Percentiles rank a stretch among this genome's conserved stretches.
Evolutionary conservation across 2,329 filamentous ascomycete genomes (phyloP).

Genomic region (Aspergillus ochraceus): DNA sequence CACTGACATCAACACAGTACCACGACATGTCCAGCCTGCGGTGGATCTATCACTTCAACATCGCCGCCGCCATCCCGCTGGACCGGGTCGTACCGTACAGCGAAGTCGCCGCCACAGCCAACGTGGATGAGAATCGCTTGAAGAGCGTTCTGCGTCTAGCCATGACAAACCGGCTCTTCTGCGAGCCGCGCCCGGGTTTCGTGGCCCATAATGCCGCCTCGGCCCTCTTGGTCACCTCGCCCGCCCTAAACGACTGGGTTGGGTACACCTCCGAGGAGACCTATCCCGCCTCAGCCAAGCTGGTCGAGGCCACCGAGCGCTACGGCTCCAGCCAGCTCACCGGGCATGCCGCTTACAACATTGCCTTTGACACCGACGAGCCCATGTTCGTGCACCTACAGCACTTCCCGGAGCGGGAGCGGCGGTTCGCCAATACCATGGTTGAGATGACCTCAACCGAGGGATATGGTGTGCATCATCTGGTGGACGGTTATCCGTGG

Average conservation of each 20-base stretch:
- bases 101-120: slow-evolving; percentile 24
- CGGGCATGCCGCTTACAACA: slow-evolving; percentile 26
- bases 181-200: slow-evolving; percentile 50
- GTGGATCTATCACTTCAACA: slow-evolving; percentile 32
- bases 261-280: slow-evolving; percentile 46
- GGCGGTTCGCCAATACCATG: slow-evolving; percentile 58
- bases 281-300: slow-evolving; percentile 12
- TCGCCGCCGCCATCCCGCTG: slow-evolving; percentile 29
- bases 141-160: slow-evolving; percentile 52
- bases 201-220: slow-evolving; percentile 60
- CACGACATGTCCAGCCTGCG: slow-evolving; percentile 11
- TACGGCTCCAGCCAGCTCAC: slow-evolving; percentile 20
- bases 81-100: slow-evolving; percentile 24
- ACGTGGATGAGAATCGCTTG: slow-evolving; percentile 25
- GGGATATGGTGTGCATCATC: slow-evolving; percentile 54
- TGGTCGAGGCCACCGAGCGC: slow-evolving; percentile 22
- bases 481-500: slow-evolving; percentile 58
- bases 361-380: slow-evolving; percentile 28
- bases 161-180: slow-evolving; percentile 59
- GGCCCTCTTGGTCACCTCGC: slow-evolving; percentile 39
- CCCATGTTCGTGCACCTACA: slow-evolving; percentile 36
- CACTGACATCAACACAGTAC: background rate
- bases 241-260: slow-evolving; percentile 49
- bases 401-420: slow-evolving; percentile 34
- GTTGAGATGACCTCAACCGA: slow-evolving; percentile 54